Evolutionary conservation across 208 protist genomes (phyloP), one percentile per base, ranked within the genome.

Genomic region (Leishmania tarentolae): DNA sequence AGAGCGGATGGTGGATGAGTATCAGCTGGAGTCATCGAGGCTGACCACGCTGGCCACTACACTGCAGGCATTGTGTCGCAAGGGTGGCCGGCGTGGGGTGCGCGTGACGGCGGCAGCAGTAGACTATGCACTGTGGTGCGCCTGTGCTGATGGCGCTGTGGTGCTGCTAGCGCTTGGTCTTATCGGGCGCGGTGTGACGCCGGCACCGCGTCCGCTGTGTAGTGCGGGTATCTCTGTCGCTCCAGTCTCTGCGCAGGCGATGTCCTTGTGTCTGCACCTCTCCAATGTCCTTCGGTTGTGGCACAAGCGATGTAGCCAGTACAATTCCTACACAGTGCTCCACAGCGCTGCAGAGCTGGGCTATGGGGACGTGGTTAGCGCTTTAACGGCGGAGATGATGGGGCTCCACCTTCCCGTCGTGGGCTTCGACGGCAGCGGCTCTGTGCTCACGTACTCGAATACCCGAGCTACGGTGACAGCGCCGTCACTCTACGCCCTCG

Each of bases 331-430:
- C 87, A 94, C 88, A 15, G 79, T 92, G 56, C 81, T 96, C 69
- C 93, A 96, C 83, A 90, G 87, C 71, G 93, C 91, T n/a, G 86
- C 91, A 52, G 86, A 87, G 59, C 79, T 94, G 19, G 85, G 86
- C 52, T 85, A 90, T 75, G 77, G 76, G 35, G 86, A 88, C 37
- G 83, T 92, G 65, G 75, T 88, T 0, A 68, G 81, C 17, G 86
- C 53, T 19, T 53, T 96, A n/a, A 80, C 86, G 28, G 76, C 69
- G 13, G 86, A 94, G 75, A 83, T 87, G 75, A 68, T 72, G 72
- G 42, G 50, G 35, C 78, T 93, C 69, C 76, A 87, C 63, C 70
- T 79, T 37, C 50, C 69, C 59, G 59, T 57, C 5, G 68, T 66
- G 21, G 56, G 6, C 44, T n/a, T 19, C n/a, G 78, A 70, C 40